A percentile compares a stretch with the other conserved stretches of the same genome.
These are phyloP conservation scores for Saccharum spontaneum DNA, from an alignment of 176 grass and related monocot genomes.

Conservation along the genomic window DNA sequence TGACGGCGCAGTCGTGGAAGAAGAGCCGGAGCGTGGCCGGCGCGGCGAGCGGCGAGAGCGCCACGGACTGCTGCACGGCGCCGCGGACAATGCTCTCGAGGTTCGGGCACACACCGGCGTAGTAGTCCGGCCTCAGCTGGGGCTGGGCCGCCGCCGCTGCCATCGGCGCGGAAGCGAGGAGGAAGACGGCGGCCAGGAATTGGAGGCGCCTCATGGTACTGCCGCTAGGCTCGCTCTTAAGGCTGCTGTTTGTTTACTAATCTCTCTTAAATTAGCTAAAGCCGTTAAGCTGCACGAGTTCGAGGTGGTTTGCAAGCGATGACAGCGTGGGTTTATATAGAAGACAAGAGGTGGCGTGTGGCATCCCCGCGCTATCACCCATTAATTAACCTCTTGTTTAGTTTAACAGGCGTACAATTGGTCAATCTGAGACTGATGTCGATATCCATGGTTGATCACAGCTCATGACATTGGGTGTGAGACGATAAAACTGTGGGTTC, in stretches of 20 bases:
- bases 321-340: slow-evolving; percentile 43
- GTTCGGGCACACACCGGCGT: slow-evolving; percentile 51
- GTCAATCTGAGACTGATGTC: neutral
- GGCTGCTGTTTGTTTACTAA: slow-evolving; percentile 21
- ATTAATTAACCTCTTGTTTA: slow-evolving; percentile 9
- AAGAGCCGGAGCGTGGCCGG: slow-evolving; percentile 60
- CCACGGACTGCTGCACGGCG: slow-evolving; percentile 43
- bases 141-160: neutral
- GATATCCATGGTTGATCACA: neutral
- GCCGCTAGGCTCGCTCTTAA: slow-evolving; percentile 3
- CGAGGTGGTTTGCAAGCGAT: slow-evolving; percentile 47
- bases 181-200: slow-evolving; percentile 18
- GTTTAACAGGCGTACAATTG: neutral
- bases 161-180: neutral
- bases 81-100: slow-evolving; percentile 49
- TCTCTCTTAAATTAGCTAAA: slow-evolving; percentile 38
- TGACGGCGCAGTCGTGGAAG: slow-evolving; percentile 79
- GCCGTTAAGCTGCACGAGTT: slow-evolving; percentile 17
- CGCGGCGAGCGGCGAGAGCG: slow-evolving; percentile 35
- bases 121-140: slow-evolving; percentile 41
- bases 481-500: neutral
- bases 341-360: slow-evolving; percentile 16
- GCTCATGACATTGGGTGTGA: neutral
- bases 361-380: neutral
- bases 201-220: slow-evolving; percentile 29